phyloP scores from a whole-genome alignment of 257 asterid species.

The Salvia rosmarinus region DNA sequence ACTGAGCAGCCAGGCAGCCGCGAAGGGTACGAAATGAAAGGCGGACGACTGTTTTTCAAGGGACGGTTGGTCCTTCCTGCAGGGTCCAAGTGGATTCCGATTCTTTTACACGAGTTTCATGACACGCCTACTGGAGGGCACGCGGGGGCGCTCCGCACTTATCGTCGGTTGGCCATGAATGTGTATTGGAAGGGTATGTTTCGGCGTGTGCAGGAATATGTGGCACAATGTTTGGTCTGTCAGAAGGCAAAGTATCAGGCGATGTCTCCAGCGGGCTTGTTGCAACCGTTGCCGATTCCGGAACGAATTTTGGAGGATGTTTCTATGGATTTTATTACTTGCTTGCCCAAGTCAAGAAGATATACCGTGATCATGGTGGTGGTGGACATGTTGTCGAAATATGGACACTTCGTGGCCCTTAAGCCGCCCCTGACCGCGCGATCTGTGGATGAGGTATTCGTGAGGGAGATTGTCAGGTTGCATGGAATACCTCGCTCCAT shows the following conservation, averaged over 20 bases:
- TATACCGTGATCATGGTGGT: not conserved
- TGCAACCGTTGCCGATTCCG: not conserved
- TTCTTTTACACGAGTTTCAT: not conserved
- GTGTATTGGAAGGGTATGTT: not conserved
- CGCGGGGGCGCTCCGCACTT: too few relatives aligned
- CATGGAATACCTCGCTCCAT: not conserved
- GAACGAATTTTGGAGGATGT: not conserved
- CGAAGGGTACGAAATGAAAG: not conserved
- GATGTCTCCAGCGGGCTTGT: not conserved
- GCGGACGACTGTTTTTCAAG: not conserved
- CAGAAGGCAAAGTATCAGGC: not conserved
- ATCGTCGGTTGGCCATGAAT: not conserved
- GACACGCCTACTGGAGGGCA: not conserved
- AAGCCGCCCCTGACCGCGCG: not conserved
- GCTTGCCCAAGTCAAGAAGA: not conserved
- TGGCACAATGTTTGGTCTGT: not conserved
- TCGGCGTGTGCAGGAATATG: not conserved
- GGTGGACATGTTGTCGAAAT: not conserved
- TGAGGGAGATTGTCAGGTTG: not conserved
- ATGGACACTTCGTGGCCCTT: not conserved
- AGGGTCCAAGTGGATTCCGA: not conserved
- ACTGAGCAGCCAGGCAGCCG: too few relatives aligned
- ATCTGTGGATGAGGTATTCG: not conserved
- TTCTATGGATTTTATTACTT: not conserved
- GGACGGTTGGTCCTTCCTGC: not conserved